These are phyloP conservation scores for Aphanocladium album DNA, from an alignment of 2,329 filamentous ascomycete species.

Conservation along the genomic window DNA sequence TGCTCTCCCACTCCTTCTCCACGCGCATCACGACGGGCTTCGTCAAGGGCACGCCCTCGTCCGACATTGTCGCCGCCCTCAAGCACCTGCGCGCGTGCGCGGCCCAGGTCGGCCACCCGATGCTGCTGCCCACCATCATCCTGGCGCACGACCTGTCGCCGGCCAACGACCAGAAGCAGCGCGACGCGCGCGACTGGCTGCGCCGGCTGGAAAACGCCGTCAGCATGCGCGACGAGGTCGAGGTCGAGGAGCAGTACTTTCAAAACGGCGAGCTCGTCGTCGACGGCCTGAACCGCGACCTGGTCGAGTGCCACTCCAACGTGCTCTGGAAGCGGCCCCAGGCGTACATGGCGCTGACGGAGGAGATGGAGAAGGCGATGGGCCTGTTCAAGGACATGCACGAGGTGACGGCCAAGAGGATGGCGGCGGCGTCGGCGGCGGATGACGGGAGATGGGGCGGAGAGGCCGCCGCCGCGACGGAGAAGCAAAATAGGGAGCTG, in stretches of 20 bases:
- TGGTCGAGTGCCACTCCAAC: conserved; percentile 59
- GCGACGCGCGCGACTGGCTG: conserved; percentile 58
- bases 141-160: conserved; percentile 53
- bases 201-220: conserved; percentile 57
- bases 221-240: conserved; percentile 55
- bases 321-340: conserved; percentile 60
- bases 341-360: conserved; percentile 51
- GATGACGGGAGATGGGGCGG: conserved; percentile 4
- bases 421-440: conserved; percentile 16
- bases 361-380: conserved; percentile 46
- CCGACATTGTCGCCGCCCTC: conserved; percentile 47
- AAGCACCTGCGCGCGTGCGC: conserved; percentile 46
- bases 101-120: conserved; percentile 49
- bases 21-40: conserved; percentile 54
- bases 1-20: conserved; percentile 53
- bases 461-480: conserved; percentile 17
- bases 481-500: conserved; percentile 27
- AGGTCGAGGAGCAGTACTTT: conserved; percentile 50
- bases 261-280: conserved; percentile 49
- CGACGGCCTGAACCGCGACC: conserved; percentile 55
- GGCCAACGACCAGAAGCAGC: conserved; percentile 56
- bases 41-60: conserved; percentile 55
- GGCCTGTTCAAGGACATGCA: conserved; percentile 33
- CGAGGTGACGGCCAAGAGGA: conserved; percentile 18
- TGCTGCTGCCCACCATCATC: conserved; percentile 55